A percentile compares a stretch with the other conserved stretches of the same genome.
Evolutionary conservation across 768 basidiomycete species (phyloP).

Genomic region (Rhodosporidiobolus odoratus): DNA sequence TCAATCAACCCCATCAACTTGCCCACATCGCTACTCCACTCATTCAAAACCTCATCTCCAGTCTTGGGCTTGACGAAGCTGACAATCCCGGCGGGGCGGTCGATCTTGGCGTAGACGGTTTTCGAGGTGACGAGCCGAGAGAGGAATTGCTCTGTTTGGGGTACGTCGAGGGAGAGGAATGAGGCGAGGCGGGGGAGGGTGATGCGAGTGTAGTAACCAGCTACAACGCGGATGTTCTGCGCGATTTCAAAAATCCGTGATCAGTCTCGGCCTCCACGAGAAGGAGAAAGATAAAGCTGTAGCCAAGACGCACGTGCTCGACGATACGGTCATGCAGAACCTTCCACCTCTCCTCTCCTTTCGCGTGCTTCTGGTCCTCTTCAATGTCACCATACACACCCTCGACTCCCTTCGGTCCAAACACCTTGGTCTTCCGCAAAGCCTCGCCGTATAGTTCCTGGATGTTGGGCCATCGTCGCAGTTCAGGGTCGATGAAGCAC

Average conservation of each 20-base stretch:
- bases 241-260: slow-evolving; percentile 9
- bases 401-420: slow-evolving; percentile 50
- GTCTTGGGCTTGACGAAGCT: slow-evolving; percentile 75
- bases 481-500: slow-evolving; percentile 83
- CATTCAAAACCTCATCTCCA: slow-evolving; percentile 86
- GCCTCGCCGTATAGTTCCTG: slow-evolving; percentile 79
- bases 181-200: slow-evolving; percentile 73
- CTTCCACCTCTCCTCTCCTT: slow-evolving; percentile 71
- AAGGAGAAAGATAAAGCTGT: not conserved
- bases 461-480: slow-evolving; percentile 97
- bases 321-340: slow-evolving; percentile 91
- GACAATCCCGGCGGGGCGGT: slow-evolving; percentile 83
- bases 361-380: slow-evolving; percentile 45
- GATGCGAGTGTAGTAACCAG: slow-evolving; percentile 91
- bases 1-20: slow-evolving; percentile 82
- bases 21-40: slow-evolving; percentile 95
- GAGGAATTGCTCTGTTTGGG: slow-evolving; percentile 81
- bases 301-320: slow-evolving; percentile 69
- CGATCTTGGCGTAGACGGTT: slow-evolving; percentile 87
- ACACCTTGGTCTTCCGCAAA: slow-evolving; percentile 73
- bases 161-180: slow-evolving; percentile 74
- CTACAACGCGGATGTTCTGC: slow-evolving; percentile 91
- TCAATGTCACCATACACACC: slow-evolving; percentile 42
- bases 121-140: slow-evolving; percentile 84
- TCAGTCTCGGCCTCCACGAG: not conserved